Evolutionary conservation across 2,329 filamentous ascomycete species (phyloP), one percentile per base, ranked within the genome.

Genomic region (Akanthomyces lecanii): DNA sequence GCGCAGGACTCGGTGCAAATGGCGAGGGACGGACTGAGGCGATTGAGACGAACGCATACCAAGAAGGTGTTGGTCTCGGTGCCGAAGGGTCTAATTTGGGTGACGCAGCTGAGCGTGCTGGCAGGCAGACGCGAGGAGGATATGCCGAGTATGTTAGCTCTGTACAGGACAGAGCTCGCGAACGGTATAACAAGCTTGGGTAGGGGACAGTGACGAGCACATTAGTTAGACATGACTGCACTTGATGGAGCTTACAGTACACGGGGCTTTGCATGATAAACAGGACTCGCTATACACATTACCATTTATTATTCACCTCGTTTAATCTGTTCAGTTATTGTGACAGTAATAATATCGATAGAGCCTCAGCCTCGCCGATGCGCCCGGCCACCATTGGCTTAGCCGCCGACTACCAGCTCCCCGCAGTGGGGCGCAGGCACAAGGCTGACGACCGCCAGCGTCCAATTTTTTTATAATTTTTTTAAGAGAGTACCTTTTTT

Each of bases 11-110:
- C 4, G 89, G 89, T 2, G 85, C 83, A 0, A 81, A 83, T 52
- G 85, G 85, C 6, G 81, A 81, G 6, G 89, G 89, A 0, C 80
- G 84, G 50, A 89, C 84, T 0, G 83, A 87, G 57, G 85, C 85
- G 4, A 84, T 91, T 61, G 81, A 82, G 36, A 86, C 86, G 14
- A 82, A 84, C 59, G 81, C 86, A 10, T 91, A 91, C 71, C 80
- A 84, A 23, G 83, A 86, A 18, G 88, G 89, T 21, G 88, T 89
- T 1, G 89, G 89, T 1, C 75, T 91, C 18, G 89, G 89, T 0
- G 88, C 88, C 1, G 83, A 88, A 69, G 87, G 88, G 0, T 82
- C 86, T n/a, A 88, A 87, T 69, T 74, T 89, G 44, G 89, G 89
- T 14, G 87, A 91, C 73, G 88, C 89, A 33, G 79, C 80, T 8